Percentiles rank a stretch among this genome's conserved stretches.
Evolutionary conservation across 345 rosid species (phyloP).

Genomic region (Noccaea caerulescens): DNA sequence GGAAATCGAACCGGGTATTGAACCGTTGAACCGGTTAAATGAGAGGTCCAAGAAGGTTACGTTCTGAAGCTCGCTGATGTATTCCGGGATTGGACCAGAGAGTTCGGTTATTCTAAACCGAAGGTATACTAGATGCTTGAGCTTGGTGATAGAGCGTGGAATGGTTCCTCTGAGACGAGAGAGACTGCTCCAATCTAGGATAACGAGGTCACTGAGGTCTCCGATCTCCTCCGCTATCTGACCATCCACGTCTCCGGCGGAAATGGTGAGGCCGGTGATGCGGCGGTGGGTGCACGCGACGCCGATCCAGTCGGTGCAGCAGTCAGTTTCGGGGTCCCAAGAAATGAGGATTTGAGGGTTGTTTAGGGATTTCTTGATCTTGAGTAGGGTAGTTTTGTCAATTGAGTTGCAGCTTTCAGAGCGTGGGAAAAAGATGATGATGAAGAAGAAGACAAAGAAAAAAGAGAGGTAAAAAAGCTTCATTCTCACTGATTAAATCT

Average conservation of each 20-base stretch:
- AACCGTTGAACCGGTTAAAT: slow-evolving; percentile 60
- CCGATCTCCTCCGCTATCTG: slow-evolving; percentile 32
- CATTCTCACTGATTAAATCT: slow-evolving; percentile 19
- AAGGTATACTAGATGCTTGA: slow-evolving; percentile 48
- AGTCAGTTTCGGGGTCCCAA: slow-evolving; percentile 63
- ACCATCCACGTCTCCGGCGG: slow-evolving; percentile 54
- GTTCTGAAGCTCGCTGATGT: slow-evolving; percentile 52
- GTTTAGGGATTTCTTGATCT: slow-evolving; percentile 56
- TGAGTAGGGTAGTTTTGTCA: slow-evolving; percentile 65
- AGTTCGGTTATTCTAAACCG: slow-evolving; percentile 38
- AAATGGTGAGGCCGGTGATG: slow-evolving; percentile 59
- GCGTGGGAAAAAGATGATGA: not conserved
- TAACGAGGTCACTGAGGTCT: slow-evolving; percentile 32
- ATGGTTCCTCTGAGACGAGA: slow-evolving; percentile 47
- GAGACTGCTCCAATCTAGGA: slow-evolving; percentile 31
- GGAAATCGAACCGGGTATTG: slow-evolving; percentile 46
- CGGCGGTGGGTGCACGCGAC: slow-evolving; percentile 64
- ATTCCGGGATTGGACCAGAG: slow-evolving; percentile 61
- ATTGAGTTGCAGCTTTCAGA: slow-evolving; percentile 47
- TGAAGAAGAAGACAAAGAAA: not conserved
- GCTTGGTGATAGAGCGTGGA: slow-evolving; percentile 62
- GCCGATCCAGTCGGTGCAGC: slow-evolving; percentile 68
- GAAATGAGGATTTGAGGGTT: slow-evolving; percentile 66
- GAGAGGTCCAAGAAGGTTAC: slow-evolving; percentile 57
- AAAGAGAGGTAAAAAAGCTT: slow-evolving; percentile 19